Conservation (phyloP, 257 asterid genomes). For the Thymus quinquecostatus region DNA sequence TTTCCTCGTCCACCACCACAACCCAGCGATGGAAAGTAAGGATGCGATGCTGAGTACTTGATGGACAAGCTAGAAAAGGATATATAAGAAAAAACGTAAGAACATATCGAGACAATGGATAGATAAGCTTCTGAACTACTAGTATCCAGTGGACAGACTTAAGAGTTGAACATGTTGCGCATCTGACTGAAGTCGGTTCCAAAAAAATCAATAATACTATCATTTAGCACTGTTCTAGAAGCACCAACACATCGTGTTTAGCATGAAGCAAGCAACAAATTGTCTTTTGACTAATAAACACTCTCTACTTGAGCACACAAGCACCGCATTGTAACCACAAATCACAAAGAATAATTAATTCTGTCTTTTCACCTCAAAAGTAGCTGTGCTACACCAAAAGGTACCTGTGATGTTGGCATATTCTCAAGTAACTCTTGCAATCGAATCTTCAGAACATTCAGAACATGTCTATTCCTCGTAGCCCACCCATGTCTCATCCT, state of each 20-base stretch:
- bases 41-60: slow-evolving; percentile 78
- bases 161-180: background rate
- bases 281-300: background rate
- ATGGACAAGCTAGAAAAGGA: slow-evolving; percentile 60
- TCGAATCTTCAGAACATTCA: slow-evolving; percentile 60
- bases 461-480: slow-evolving; percentile 55
- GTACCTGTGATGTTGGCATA: slow-evolving; percentile 73
- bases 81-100: background rate
- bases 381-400: background rate
- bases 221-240: background rate
- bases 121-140: too few relatives aligned
- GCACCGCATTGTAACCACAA: background rate
- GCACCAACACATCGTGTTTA: background rate
- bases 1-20: slow-evolving; percentile 71
- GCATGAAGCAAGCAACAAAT: slow-evolving; percentile 11
- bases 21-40: slow-evolving; percentile 59
- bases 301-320: background rate
- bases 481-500: slow-evolving; percentile 77
- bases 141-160: background rate
- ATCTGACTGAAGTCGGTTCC: background rate
- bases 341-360: background rate
- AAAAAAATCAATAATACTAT: background rate
- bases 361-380: background rate
- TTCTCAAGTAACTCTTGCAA: slow-evolving; percentile 73
- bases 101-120: slow-evolving; percentile 9